These are phyloP conservation scores for Sanguinoderma infundibulare DNA, from an alignment of 1,284 basidiomycete genomes.

Conservation along the genomic window DNA sequence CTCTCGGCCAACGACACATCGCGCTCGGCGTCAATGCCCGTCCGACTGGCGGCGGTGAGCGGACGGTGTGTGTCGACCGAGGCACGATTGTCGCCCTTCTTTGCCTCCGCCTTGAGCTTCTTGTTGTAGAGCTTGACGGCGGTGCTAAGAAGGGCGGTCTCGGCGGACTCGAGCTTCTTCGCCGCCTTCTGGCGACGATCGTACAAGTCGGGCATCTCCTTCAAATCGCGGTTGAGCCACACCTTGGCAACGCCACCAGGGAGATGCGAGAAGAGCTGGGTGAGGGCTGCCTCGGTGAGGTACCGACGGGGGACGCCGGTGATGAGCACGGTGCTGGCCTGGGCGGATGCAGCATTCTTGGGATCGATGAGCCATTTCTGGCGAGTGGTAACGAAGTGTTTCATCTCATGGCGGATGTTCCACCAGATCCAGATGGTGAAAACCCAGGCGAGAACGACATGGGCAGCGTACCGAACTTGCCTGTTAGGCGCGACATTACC, in stretches of 20 bases:
- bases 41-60: constrained; percentile 45
- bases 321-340: constrained; percentile 88
- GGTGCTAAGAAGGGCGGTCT: constrained; percentile 75
- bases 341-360: constrained; percentile 73
- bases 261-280: constrained; percentile 69
- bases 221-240: constrained; percentile 90
- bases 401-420: constrained; percentile 83
- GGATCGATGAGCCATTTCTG: constrained; percentile 85
- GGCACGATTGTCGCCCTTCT: constrained; percentile 39
- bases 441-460: constrained; percentile 73
- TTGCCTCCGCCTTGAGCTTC: constrained; percentile 45
- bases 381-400: constrained; percentile 79
- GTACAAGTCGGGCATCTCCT: constrained; percentile 84
- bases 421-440: constrained; percentile 87
- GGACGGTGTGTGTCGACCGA: constrained; percentile 37
- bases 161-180: constrained; percentile 84
- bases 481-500: constrained; percentile 71
- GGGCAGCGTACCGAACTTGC: constrained; percentile 72
- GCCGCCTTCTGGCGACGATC: constrained; percentile 79
- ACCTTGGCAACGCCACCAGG: constrained; percentile 88
- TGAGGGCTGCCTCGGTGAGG: constrained; percentile 70
- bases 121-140: constrained; percentile 70
- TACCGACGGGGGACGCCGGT: constrained; percentile 88
- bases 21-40: constrained; percentile 49
- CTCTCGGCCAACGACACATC: constrained; percentile 50